Evolutionary conservation across 2,329 filamentous ascomycete species (phyloP).

Genomic region (Didymella sp.): DNA sequence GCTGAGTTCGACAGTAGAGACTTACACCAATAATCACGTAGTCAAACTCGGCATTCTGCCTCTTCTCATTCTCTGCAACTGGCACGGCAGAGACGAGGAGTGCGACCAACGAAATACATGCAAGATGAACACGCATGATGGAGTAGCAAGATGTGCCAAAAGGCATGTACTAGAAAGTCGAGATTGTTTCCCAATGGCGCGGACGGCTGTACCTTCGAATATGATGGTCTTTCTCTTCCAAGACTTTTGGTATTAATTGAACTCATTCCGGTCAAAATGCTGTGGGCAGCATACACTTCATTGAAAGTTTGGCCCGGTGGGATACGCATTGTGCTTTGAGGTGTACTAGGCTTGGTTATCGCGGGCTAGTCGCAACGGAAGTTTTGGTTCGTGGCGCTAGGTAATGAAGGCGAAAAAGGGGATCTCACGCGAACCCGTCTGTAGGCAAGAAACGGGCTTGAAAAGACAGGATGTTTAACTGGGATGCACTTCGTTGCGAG

Average conservation of each 20-base stretch:
- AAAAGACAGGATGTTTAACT: no score
- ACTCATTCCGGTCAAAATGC: background rate
- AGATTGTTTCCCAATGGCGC: background rate
- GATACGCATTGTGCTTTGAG: no score
- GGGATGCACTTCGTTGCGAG: no score
- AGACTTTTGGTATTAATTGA: background rate
- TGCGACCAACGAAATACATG: background rate
- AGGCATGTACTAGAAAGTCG: background rate
- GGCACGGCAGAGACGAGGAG: slow-evolving; percentile 7
- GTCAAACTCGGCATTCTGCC: slow-evolving; percentile 24
- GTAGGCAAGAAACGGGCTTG: no score
- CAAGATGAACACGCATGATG: background rate
- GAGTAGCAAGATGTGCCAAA: background rate
- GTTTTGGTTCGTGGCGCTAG: background rate
- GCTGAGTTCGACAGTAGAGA: slow-evolving; percentile 5
- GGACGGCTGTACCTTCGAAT: background rate
- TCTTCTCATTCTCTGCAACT: slow-evolving; percentile 5
- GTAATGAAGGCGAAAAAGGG: background rate
- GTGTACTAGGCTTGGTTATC: background rate
- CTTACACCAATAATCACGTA: slow-evolving; percentile 28
- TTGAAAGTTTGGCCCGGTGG: background rate
- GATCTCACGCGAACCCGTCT: background rate
- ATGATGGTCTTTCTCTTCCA: background rate
- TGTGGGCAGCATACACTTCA: background rate
- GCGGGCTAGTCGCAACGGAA: background rate